A percentile compares a stretch with the other conserved stretches of the same genome.
Evolutionary conservation across 495 filamentous ascomycete species (phyloP).

Genomic region (Zalerion maritima): DNA sequence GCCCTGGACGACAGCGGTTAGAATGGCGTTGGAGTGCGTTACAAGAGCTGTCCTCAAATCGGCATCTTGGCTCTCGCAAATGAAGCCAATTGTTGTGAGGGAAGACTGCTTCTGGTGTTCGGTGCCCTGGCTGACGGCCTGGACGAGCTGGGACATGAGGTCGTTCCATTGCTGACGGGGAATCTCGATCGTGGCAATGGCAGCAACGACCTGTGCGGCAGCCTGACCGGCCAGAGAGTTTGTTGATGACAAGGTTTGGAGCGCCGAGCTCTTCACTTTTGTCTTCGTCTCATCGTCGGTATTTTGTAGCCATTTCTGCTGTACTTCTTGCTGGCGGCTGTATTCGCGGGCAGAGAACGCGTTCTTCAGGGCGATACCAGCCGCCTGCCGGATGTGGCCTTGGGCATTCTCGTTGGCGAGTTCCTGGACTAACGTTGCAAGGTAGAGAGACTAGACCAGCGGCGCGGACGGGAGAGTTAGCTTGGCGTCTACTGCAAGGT

Average conservation of each 20-base stretch:
- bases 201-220: constrained; percentile 85
- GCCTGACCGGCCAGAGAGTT: constrained; percentile 73
- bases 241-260: constrained; percentile 65
- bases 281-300: constrained; percentile 64
- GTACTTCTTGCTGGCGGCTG: constrained; percentile 69
- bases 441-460: constrained; percentile 59
- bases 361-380: constrained; percentile 94
- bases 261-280: constrained; percentile 72
- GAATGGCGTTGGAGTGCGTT: constrained; percentile 86
- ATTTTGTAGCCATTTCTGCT: constrained; percentile 77
- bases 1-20: constrained; percentile 94
- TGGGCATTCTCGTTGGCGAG: constrained; percentile 80
- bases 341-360: constrained; percentile 86
- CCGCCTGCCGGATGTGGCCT: constrained; percentile 73
- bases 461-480: constrained; percentile 8
- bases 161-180: constrained; percentile 92
- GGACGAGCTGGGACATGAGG: constrained; percentile 73
- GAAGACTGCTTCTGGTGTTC: constrained; percentile 88
- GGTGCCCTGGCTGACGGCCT: constrained; percentile 75
- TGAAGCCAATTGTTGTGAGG: constrained; percentile 86
- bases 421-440: constrained; percentile 77
- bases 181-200: constrained; percentile 88
- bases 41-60: constrained; percentile 72
- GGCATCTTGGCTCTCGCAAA: constrained; percentile 86
- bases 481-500: constrained; percentile 10